Percentiles rank a stretch among this genome's conserved stretches.
These are phyloP conservation scores for Tolypocladium inflatum DNA, from an alignment of 2,329 filamentous ascomycete genomes.

Conservation along the genomic window DNA sequence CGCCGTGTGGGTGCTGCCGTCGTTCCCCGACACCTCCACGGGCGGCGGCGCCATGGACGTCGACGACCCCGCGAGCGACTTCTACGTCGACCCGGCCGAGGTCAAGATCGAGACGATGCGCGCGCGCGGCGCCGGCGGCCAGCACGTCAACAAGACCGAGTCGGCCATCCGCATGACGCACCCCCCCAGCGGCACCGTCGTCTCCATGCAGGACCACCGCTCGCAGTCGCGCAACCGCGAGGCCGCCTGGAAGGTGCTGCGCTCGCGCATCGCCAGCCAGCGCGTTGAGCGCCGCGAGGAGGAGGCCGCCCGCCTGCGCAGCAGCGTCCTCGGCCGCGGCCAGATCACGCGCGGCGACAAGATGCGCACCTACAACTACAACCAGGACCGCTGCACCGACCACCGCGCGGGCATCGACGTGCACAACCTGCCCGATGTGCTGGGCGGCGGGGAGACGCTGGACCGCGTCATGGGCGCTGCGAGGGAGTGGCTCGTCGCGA, in stretches of 20 bases:
- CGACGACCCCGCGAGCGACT: slow-evolving; percentile 81
- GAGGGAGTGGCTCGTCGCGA: slow-evolving; percentile 62
- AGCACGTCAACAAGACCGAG: slow-evolving; percentile 98
- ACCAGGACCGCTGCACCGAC: slow-evolving; percentile 72
- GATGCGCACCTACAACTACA: slow-evolving; percentile 82
- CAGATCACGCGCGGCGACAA: slow-evolving; percentile 89
- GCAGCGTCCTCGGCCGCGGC: slow-evolving; percentile 69
- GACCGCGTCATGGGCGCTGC: slow-evolving; percentile 73
- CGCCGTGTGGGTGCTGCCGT: slow-evolving; percentile 84
- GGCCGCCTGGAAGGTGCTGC: slow-evolving; percentile 75
- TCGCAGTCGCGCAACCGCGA: slow-evolving; percentile 87
- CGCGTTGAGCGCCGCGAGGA: slow-evolving; percentile 77
- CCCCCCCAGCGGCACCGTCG: slow-evolving; percentile 73
- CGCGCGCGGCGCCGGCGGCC: slow-evolving; percentile 82
- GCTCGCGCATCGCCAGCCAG: slow-evolving; percentile 71
- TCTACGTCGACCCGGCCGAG: slow-evolving; percentile 78
- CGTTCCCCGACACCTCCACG: slow-evolving; percentile 53
- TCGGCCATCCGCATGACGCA: slow-evolving; percentile 91
- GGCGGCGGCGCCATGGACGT: slow-evolving; percentile 47
- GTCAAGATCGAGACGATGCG: slow-evolving; percentile 84
- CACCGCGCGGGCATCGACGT: slow-evolving; percentile 74
- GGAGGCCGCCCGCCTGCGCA: slow-evolving; percentile 61
- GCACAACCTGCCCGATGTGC: slow-evolving; percentile 71
- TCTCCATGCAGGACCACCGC: slow-evolving; percentile 86
- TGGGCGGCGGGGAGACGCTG: slow-evolving; percentile 62